Conservation (phyloP, 805 yeast genomes). For the Torulaspora quercuum region DNA sequence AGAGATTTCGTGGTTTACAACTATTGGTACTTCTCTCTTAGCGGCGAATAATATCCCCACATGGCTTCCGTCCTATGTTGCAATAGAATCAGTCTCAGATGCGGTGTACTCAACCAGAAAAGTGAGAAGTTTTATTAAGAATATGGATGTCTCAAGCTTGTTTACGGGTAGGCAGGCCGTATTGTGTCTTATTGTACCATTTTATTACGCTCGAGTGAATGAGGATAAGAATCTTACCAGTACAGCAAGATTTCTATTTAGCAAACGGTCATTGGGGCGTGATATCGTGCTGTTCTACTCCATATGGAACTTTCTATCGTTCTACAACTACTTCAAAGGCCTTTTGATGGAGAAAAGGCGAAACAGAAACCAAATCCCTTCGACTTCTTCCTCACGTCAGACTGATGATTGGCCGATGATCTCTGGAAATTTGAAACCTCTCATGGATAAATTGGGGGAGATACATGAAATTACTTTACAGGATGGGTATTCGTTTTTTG, state of each 20-base stretch:
- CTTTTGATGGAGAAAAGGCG: conserved; percentile 4
- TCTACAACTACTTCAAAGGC: conserved; percentile 14
- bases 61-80: conserved; percentile 19
- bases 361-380: not conserved
- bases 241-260: conserved; percentile 16
- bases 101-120: conserved; percentile 1
- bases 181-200: conserved; percentile 18
- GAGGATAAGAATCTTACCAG: conserved; percentile 7
- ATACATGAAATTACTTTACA: conserved; percentile 23
- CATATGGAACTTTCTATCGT: conserved; percentile 23
- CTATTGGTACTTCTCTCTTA: conserved; percentile 5
- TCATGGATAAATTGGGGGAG: conserved; percentile 27
- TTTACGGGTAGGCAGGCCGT: conserved; percentile 14
- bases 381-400: conserved; percentile 1
- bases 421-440: conserved; percentile 20
- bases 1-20: conserved; percentile 3
- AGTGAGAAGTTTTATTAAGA: not conserved
- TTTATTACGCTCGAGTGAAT: conserved; percentile 8
- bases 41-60: conserved; percentile 11
- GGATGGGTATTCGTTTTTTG: conserved; percentile 18
- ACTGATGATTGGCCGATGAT: conserved; percentile 17
- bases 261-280: conserved; percentile 14
- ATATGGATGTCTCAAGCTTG: conserved; percentile 6
- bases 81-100: conserved; percentile 17
- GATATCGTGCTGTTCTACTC: conserved; percentile 22